phyloP scores from a whole-genome alignment of 2,329 filamentous ascomycete genomes.

The Furcasterigmium furcatum region DNA sequence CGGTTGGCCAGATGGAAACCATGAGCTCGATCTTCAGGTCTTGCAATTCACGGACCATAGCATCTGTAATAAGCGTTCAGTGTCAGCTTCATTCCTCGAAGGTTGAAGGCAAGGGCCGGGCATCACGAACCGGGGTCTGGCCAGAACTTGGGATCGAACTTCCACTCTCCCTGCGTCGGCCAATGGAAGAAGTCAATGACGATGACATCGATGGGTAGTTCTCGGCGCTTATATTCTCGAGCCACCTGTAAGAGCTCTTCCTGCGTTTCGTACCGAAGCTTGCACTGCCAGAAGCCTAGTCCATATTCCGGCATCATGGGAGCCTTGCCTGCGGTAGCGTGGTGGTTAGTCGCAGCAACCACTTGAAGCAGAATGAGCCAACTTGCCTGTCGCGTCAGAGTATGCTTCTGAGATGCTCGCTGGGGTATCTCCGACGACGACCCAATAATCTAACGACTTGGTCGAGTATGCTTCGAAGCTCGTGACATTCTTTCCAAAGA shows the following conservation, averaged over 20 bases:
- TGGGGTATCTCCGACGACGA: constrained; percentile 51
- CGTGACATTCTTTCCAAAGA: constrained; percentile 56
- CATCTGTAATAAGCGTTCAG: constrained; percentile 42
- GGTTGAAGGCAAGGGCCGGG: too few species aligned
- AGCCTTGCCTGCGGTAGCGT: constrained; percentile 51
- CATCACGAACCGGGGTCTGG: constrained; percentile 48
- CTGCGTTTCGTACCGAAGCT: constrained; percentile 59
- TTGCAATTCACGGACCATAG: constrained; percentile 59
- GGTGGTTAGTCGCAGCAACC: too few species aligned
- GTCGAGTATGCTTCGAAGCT: constrained; percentile 56
- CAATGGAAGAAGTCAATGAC: constrained; percentile 66
- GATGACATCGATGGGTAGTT: constrained; percentile 58
- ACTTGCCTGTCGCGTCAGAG: constrained; percentile 48
- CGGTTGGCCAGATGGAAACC: constrained; percentile 68
- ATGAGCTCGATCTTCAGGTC: constrained; percentile 59
- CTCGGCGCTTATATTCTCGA: constrained; percentile 49
- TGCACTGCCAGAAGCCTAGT: constrained; percentile 63
- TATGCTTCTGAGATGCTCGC: constrained; percentile 51
- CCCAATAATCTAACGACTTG: constrained; percentile 55
- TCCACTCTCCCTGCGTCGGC: constrained; percentile 65
- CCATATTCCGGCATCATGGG: constrained; percentile 66
- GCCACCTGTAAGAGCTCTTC: constrained; percentile 56
- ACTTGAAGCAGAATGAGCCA: too few species aligned
- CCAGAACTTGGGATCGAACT: constrained; percentile 61
- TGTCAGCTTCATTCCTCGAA: too few species aligned